phyloP scores from a whole-genome alignment of 495 filamentous ascomycete genomes.

The Penicillium taxi region DNA sequence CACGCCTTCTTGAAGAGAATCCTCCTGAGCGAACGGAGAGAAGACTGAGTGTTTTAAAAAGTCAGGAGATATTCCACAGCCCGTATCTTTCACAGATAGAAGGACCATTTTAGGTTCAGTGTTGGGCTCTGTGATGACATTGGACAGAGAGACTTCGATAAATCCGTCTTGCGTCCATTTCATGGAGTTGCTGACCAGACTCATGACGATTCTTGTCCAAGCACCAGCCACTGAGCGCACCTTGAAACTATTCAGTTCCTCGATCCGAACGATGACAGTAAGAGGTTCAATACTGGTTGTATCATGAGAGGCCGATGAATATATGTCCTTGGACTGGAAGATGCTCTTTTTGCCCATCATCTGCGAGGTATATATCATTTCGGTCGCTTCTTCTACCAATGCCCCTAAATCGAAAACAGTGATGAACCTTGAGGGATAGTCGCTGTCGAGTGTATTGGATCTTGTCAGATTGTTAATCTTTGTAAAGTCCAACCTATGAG shows the following conservation, averaged over 20 bases:
- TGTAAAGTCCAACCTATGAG: slow-evolving; percentile 43
- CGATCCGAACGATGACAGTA: slow-evolving; percentile 49
- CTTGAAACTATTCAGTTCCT: slow-evolving; percentile 41
- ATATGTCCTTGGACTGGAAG: not conserved
- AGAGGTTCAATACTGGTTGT: slow-evolving; percentile 8
- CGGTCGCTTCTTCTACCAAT: slow-evolving; percentile 51
- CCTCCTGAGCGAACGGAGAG: slow-evolving; percentile 64
- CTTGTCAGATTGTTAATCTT: slow-evolving; percentile 41
- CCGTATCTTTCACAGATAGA: slow-evolving; percentile 54
- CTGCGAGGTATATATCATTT: slow-evolving; percentile 49
- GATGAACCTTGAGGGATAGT: slow-evolving; percentile 13
- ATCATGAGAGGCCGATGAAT: not conserved
- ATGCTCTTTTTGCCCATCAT: slow-evolving; percentile 1
- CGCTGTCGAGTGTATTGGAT: not conserved
- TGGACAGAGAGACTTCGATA: slow-evolving; percentile 48
- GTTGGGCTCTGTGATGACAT: slow-evolving; percentile 16
- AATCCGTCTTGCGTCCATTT: slow-evolving; percentile 57
- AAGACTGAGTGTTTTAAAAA: slow-evolving; percentile 59
- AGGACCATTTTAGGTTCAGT: slow-evolving; percentile 17
- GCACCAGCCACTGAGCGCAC: slow-evolving; percentile 55
- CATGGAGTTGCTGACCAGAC: slow-evolving; percentile 62
- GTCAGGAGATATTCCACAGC: slow-evolving; percentile 59
- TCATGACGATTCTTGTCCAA: slow-evolving; percentile 60
- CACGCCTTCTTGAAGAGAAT: slow-evolving; percentile 54
- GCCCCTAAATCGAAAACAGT: slow-evolving; percentile 37